Evolutionary conservation across 2,329 filamentous ascomycete species (phyloP).

Genomic region (Aspergillus terreus): DNA sequence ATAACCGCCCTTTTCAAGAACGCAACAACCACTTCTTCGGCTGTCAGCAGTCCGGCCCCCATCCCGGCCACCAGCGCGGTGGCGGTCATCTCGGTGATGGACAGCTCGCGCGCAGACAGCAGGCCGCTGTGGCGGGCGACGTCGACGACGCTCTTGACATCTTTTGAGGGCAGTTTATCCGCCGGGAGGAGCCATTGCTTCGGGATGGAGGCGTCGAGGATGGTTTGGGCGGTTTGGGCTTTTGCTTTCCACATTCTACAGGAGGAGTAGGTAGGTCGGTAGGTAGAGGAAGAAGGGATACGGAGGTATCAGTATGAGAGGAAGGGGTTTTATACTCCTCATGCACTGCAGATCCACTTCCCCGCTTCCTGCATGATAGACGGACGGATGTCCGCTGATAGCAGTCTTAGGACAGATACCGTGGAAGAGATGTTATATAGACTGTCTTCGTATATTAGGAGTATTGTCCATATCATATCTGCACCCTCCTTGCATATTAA

Average conservation of each 20-base stretch:
- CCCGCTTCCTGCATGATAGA: no score
- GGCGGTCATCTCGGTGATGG: conserved; percentile 48
- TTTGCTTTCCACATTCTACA: conserved; percentile 20
- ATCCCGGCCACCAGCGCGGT: conserved; percentile 26
- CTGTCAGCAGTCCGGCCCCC: conserved; percentile 23
- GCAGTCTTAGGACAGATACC: no score
- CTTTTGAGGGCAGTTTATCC: conserved; percentile 24
- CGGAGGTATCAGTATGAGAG: no score
- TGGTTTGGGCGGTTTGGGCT: conserved; percentile 30
- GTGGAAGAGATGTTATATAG: no score
- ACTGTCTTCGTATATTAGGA: no score
- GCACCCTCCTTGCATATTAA: no score
- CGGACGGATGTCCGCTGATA: no score
- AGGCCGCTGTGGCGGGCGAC: conserved; percentile 45
- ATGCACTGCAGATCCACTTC: no score
- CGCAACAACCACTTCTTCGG: conserved; percentile 30
- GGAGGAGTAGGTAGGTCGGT: no score
- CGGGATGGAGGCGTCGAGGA: conserved; percentile 31
- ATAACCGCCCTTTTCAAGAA: conserved; percentile 32
- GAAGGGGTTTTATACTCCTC: no score
- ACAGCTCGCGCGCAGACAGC: conserved; percentile 46
- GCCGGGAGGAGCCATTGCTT: conserved; percentile 32
- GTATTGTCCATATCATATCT: no score
- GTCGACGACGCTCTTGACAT: conserved; percentile 26
- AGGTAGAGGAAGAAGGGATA: no score